These are phyloP conservation scores for Paramecium octaurelia DNA, from an alignment of 73 alveolate genomes.

Conservation along the genomic window DNA sequence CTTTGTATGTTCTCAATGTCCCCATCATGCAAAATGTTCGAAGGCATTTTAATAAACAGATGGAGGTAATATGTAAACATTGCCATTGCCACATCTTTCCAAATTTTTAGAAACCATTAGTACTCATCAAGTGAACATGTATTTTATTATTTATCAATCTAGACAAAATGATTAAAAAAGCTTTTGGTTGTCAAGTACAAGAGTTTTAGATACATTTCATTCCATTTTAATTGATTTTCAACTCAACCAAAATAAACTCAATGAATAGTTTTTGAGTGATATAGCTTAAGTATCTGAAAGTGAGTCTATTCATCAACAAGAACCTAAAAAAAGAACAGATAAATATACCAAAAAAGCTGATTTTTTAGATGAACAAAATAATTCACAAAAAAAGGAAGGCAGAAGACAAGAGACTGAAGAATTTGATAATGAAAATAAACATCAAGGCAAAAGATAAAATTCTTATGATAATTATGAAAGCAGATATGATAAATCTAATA, in stretches of 20 bases:
- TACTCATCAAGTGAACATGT: neutral
- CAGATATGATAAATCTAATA: neutral
- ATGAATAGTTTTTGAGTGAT: neutral
- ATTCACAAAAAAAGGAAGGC: neutral
- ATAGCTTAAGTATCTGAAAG: neutral
- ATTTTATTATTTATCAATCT: neutral
- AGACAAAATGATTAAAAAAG: neutral
- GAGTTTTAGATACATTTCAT: conserved; percentile 40
- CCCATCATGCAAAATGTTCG: neutral
- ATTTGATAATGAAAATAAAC: neutral
- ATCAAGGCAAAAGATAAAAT: neutral
- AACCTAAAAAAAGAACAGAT: neutral
- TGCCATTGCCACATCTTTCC: neutral
- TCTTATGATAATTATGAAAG: neutral
- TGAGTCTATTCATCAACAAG: neutral
- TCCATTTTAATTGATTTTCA: neutral
- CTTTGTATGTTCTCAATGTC: conserved; percentile 11
- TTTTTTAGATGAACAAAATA: neutral
- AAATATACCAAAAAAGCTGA: neutral
- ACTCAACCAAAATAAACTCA: neutral
- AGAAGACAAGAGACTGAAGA: neutral
- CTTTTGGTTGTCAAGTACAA: neutral
- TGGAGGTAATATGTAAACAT: conserved; percentile 32
- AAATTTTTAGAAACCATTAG: neutral
- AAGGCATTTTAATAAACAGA: neutral